Evolutionary conservation across 345 rosid species (phyloP), one percentile per base, ranked within the genome.

Genomic region (Chamaenerion angustifolium): DNA sequence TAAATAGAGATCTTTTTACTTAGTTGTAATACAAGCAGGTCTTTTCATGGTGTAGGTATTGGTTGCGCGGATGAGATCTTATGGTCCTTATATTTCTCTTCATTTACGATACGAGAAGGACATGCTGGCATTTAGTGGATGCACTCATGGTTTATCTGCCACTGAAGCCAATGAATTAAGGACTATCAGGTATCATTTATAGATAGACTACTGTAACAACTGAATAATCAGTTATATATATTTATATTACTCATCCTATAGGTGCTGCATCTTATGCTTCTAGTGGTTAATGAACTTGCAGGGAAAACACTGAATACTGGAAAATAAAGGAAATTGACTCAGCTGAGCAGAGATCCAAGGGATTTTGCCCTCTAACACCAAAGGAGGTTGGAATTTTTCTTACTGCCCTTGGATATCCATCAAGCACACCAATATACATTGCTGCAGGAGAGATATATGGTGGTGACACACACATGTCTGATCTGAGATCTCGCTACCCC

Each of bases 381-480:
- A 57, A 58, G 54, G 76, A 71, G 54, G 66, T 58, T 35, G 69
- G 64, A 7, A 54, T 71, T 14, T 45, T 64, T 35, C 63, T 71
- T 50, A 54, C 41, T 10, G 76, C 64, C 19, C 57, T 71, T 8
- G 69, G 64, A 9, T 56, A 53, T 46, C 66, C 59, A 48, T 47
- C 74, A 40, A 4, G 19, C 17, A 64, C 65, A 11, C 69, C 62
- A 8, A 53, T 69, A 43, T 69, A 69, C 37, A 46, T 69, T 23
- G 70, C 69, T 15, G 69, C 74, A 14, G 74, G 74, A 18, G 69
- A 61, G 23, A 69, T 61, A 60, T 61, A 64, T 47, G 67, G 74
- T 25, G 66, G 66, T 25, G 66, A 61, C 35, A 45, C 54, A 17
- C 54, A 56, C 27, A 45, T 66, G 66, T 57, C 57, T 16, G 56